phyloP scores from a whole-genome alignment of 2,329 filamentous ascomycete genomes.

The Stachybotrys elegans region DNA sequence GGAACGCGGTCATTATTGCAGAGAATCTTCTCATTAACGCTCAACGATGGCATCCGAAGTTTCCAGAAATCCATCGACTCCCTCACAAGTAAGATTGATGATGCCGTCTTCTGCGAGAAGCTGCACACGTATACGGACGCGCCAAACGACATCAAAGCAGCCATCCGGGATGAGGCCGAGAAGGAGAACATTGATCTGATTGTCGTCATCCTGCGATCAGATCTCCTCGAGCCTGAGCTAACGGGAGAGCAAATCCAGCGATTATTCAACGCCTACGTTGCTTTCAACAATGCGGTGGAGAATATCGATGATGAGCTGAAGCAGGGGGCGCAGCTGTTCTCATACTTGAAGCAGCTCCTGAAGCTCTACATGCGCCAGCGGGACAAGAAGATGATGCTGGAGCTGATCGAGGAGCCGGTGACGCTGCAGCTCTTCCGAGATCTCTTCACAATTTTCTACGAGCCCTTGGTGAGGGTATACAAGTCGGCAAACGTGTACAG shows the following conservation, averaged over 20 bases:
- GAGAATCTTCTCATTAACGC: constrained; percentile 85
- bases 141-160: constrained; percentile 67
- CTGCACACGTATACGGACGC: constrained; percentile 74
- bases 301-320: constrained; percentile 85
- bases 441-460: constrained; percentile 97
- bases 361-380: constrained; percentile 87
- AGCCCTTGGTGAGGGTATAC: constrained; percentile 93
- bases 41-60: constrained; percentile 82
- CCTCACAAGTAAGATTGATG: constrained; percentile 72
- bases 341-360: constrained; percentile 87
- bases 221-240: constrained; percentile 67
- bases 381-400: constrained; percentile 96
- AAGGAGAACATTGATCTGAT: constrained; percentile 77
- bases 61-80: constrained; percentile 85
- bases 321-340: constrained; percentile 86
- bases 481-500: constrained; percentile 98
- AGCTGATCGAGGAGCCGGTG: constrained; percentile 93
- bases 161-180: constrained; percentile 68
- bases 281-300: constrained; percentile 92
- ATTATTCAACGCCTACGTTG: constrained; percentile 91
- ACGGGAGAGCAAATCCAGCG: constrained; percentile 71
- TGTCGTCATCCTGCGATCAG: constrained; percentile 77
- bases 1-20: constrained; percentile 87
- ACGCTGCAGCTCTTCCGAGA: constrained; percentile 94
- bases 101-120: constrained; percentile 73